Base-by-base conservation (phyloP, 257 asterid species). In the Lithospermum erythrorhizon region DNA sequence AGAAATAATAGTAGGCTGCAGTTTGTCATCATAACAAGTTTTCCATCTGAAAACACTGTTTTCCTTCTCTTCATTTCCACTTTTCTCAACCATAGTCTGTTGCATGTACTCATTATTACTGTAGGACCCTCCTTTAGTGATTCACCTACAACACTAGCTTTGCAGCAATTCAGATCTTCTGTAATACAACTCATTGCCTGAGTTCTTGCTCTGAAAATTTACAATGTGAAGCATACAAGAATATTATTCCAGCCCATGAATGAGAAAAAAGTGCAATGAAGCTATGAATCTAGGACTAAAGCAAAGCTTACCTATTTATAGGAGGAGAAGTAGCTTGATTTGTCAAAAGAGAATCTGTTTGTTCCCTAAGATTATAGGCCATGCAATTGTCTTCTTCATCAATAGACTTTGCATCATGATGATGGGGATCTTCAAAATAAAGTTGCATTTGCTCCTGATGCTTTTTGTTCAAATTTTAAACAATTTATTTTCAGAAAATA, bases 241-340 rank as follows among this genome's bases (percentile, higher is more conserved):
- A 48, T 62, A 25, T 58, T 21, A 23, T 18, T 41, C 4, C 20
- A 9, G 0, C 1, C 16, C n/a, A n/a, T n/a, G n/a, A n/a, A n/a
- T n/a, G n/a, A n/a, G n/a, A n/a, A n/a, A n/a, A n/a, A n/a, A n/a
- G n/a, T n/a, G n/a, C n/a, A n/a, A n/a, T n/a, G n/a, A n/a, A n/a
- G n/a, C n/a, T n/a, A n/a, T n/a, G n/a, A n/a, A n/a, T n/a, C n/a
- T n/a, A n/a, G n/a, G n/a, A n/a, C n/a, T n/a, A n/a, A n/a, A n/a
- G n/a, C n/a, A n/a, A n/a, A n/a, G n/a, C n/a, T n/a, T 52, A 85
- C 96, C 90, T 89, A 80, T 83, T 86, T 1, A 78, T 32, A 29
- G 77, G 82, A 57, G 58, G 76, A 41, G 49, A 14, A 11, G 49
- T 5, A 41, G 18, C 4, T 59, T 52, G 27, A 64, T 53, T 64